These are phyloP conservation scores for Diaporthe sp. DNA, from an alignment of 2,329 filamentous ascomycete species.

Conservation along the genomic window DNA sequence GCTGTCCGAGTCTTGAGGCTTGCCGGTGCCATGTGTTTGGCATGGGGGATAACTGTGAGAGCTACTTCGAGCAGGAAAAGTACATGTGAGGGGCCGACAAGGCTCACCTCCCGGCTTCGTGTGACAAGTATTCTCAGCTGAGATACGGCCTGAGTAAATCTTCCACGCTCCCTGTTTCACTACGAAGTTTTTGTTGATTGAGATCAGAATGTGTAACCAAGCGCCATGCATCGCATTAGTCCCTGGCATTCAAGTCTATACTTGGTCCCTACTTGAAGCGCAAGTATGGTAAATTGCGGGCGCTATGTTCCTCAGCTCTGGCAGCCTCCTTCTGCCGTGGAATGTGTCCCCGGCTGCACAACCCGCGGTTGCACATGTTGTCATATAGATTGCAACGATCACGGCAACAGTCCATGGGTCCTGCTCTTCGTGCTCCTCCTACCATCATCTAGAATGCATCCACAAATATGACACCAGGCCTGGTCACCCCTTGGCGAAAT, in stretches of 20 bases:
- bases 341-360: not conserved
- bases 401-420: too few relatives aligned
- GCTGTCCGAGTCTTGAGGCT: slow-evolving; percentile 42
- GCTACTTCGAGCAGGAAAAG: slow-evolving; percentile 40
- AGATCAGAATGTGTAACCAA: not conserved
- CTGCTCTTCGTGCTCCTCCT: too few relatives aligned
- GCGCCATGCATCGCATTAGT: too few relatives aligned
- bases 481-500: too few relatives aligned
- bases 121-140: not conserved
- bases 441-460: not conserved
- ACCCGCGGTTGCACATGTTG: too few relatives aligned
- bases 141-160: not conserved
- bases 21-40: slow-evolving; percentile 45
- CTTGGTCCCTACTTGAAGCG: too few relatives aligned
- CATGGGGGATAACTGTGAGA: slow-evolving; percentile 42
- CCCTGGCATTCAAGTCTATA: too few relatives aligned
- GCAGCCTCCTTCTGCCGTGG: too few relatives aligned
- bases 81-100: slow-evolving; percentile 2
- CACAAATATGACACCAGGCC: too few relatives aligned
- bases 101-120: not conserved
- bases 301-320: too few relatives aligned
- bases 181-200: not conserved
- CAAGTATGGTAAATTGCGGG: not conserved
- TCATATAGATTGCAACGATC: too few relatives aligned
- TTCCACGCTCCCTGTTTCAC: not conserved